Percentiles rank a stretch among this genome's conserved stretches.
Conservation (phyloP, 768 basidiomycete species). For the Exidia glandulosa region DNA sequence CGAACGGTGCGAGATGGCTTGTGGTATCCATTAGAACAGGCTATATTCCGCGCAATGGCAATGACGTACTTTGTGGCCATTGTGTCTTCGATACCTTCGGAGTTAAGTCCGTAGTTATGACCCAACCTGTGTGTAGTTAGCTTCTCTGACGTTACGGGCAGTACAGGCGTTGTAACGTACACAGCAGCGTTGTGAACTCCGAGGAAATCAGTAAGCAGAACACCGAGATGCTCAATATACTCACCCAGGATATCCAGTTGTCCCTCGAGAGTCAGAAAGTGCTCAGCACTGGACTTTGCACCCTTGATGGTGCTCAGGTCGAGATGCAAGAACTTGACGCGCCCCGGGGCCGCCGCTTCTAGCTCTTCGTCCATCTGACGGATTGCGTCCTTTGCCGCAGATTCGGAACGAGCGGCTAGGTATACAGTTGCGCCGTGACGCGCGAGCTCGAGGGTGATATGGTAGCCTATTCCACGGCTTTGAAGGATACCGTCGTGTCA, state of each 20-base stretch:
- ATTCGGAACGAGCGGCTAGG: not conserved
- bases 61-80: not conserved
- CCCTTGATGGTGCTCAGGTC: not conserved
- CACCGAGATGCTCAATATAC: slow-evolving; percentile 3
- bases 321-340: not conserved
- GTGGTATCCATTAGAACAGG: not conserved
- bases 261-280: not conserved
- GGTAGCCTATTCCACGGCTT: slow-evolving; percentile 40
- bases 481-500: slow-evolving; percentile 14
- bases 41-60: too few relatives aligned
- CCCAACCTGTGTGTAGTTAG: not conserved
- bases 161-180: not conserved
- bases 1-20: slow-evolving; percentile 33
- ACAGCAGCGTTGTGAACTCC: not conserved
- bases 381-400: slow-evolving; percentile 16
- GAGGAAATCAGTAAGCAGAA: not conserved
- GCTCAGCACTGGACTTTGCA: not conserved
- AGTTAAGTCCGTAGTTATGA: not conserved
- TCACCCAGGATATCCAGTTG: not conserved
- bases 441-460: slow-evolving; percentile 42
- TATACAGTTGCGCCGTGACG: slow-evolving; percentile 36
- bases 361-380: slow-evolving; percentile 24
- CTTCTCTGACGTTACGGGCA: not conserved
- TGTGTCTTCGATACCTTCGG: not conserved
- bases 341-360: not conserved